Percentiles rank a stretch among this genome's conserved stretches.
Evolutionary conservation across 2,329 filamentous ascomycete species (phyloP).

Genomic region (Fusarium sp.): DNA sequence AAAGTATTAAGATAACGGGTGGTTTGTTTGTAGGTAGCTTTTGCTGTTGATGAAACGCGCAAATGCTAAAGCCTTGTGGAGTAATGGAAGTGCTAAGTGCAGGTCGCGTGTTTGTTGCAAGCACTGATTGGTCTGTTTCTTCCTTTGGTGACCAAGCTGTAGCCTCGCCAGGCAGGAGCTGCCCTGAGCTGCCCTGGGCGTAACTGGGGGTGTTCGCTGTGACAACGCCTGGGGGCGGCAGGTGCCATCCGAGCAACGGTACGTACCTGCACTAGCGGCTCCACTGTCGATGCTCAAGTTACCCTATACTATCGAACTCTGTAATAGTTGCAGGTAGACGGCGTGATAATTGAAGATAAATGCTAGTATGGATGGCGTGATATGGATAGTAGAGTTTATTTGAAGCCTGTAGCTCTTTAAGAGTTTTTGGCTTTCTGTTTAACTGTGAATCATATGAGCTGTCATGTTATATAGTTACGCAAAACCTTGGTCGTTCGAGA

Average conservation of each 20-base stretch:
- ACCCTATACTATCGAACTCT: conserved; percentile 8
- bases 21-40: conserved; percentile 14
- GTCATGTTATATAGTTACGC: not conserved
- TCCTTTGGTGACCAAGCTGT: conserved; percentile 1
- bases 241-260: conserved; percentile 6
- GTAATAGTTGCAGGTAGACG: not conserved
- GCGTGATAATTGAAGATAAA: not conserved
- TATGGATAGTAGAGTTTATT: not conserved
- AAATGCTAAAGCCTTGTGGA: conserved; percentile 40
- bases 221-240: conserved; percentile 19
- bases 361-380: not conserved
- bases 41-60: conserved; percentile 27
- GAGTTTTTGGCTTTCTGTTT: not conserved
- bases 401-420: not conserved
- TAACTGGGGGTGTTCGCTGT: conserved; percentile 3
- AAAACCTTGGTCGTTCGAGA: too few species aligned
- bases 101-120: conserved; percentile 32
- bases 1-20: conserved; percentile 7
- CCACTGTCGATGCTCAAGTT: not conserved
- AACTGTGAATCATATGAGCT: not conserved
- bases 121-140: conserved; percentile 25
- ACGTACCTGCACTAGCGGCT: conserved; percentile 8
- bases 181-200: not conserved
- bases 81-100: conserved; percentile 15
- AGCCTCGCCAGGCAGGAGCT: conserved; percentile 25